Conservation (phyloP, 1,284 basidiomycete genomes). For the Sporisorium iseilematis-ciliati region DNA sequence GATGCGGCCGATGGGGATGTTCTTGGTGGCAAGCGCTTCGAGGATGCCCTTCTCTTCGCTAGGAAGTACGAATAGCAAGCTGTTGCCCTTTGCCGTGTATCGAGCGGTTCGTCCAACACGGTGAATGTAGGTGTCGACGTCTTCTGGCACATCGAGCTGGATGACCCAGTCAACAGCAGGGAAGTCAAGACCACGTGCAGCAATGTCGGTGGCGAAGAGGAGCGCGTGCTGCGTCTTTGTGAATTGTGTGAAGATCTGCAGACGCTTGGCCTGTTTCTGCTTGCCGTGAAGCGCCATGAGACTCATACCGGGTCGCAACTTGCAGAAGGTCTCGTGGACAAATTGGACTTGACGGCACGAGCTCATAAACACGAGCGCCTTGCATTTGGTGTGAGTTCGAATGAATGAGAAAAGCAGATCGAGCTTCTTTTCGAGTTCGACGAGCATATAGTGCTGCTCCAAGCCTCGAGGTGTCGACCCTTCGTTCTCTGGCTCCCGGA, state of each 20-base stretch:
- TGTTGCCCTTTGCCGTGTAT: conserved; percentile 90
- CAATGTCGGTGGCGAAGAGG: conserved; percentile 83
- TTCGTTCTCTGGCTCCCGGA: conserved; percentile 64
- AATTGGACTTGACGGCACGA: conserved; percentile 89
- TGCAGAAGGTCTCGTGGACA: conserved; percentile 95
- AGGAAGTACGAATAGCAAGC: conserved; percentile 84
- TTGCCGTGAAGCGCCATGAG: conserved; percentile 95
- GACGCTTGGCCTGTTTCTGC: conserved; percentile 90
- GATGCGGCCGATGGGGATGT: conserved; percentile 78
- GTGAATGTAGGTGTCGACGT: conserved; percentile 98
- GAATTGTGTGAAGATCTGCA: conserved; percentile 71
- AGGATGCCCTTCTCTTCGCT: conserved; percentile 93
- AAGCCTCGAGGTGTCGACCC: conserved; percentile 78
- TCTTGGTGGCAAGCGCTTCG: conserved; percentile 79
- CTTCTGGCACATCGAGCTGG: conserved; percentile 96
- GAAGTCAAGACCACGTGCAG: conserved; percentile 95
- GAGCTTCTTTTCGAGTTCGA: conserved; percentile 87
- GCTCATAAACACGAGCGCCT: conserved; percentile 93
- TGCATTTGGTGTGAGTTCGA: conserved; percentile 91
- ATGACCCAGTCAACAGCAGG: conserved; percentile 97
- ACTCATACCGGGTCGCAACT: conserved; percentile 91
- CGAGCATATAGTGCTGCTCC: conserved; percentile 90
- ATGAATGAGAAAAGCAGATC: conserved; percentile 94
- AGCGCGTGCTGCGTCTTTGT: conserved; percentile 63
- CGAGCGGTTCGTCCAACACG: conserved; percentile 94